Conservation (phyloP, 2,329 filamentous ascomycete genomes). For the Saccharata proteae region DNA sequence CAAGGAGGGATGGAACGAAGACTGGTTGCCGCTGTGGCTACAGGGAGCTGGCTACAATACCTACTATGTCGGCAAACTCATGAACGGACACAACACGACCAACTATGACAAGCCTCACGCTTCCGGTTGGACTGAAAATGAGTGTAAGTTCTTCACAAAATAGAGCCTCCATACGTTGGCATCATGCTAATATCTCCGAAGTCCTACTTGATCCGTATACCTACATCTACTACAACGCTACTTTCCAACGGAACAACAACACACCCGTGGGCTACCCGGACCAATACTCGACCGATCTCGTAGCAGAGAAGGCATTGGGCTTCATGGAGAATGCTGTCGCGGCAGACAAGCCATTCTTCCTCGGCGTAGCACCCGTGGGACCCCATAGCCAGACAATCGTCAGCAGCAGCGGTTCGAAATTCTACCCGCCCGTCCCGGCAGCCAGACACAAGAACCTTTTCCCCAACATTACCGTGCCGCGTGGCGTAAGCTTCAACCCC, state of each 20-base stretch:
- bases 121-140: constrained; percentile 47
- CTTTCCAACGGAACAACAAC: constrained; percentile 48
- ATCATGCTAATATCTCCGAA: constrained; percentile 17
- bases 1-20: constrained; percentile 50
- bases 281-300: constrained; percentile 46
- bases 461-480: constrained; percentile 44
- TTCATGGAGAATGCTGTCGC: constrained; percentile 50
- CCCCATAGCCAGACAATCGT: constrained; percentile 47
- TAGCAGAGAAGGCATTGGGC: constrained; percentile 45
- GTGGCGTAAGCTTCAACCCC: constrained; percentile 56
- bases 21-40: constrained; percentile 61
- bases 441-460: constrained; percentile 53
- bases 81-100: constrained; percentile 49
- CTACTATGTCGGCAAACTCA: constrained; percentile 62
- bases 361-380: constrained; percentile 53
- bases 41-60: constrained; percentile 56
- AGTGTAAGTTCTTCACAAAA: too few relatives aligned
- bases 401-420: constrained; percentile 11
- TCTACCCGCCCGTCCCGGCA: constrained; percentile 44
- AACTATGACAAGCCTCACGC: constrained; percentile 50
- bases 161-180: too few relatives aligned
- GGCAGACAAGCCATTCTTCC: constrained; percentile 50
- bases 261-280: constrained; percentile 44
- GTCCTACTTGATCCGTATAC: constrained; percentile 55
- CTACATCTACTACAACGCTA: constrained; percentile 55